Conservation (phyloP, 2,329 filamentous ascomycete species). For the Teratosphaeria zuluensis region DNA sequence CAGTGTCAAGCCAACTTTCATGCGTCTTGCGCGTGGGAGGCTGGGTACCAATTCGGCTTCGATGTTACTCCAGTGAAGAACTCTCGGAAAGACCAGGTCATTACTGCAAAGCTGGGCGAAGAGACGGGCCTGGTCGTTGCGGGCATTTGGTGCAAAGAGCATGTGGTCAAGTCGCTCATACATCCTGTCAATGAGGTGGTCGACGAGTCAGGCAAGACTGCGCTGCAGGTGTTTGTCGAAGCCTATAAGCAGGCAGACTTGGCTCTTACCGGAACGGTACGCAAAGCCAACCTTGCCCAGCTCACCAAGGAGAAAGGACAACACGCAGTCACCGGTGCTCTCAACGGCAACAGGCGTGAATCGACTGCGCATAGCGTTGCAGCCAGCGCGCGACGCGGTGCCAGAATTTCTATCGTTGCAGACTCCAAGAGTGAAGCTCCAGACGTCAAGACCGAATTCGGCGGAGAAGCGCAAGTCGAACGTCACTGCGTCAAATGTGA, state of each 20-base stretch:
- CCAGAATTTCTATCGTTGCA: slow-evolving; percentile 22
- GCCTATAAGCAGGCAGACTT: slow-evolving; percentile 94
- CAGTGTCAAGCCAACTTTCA: slow-evolving; percentile 66
- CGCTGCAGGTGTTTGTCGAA: slow-evolving; percentile 75
- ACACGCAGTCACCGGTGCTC: slow-evolving; percentile 18
- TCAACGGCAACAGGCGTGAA: slow-evolving; percentile 30
- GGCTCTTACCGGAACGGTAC: slow-evolving; percentile 78
- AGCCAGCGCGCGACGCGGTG: slow-evolving; percentile 23
- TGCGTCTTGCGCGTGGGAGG: slow-evolving; percentile 79
- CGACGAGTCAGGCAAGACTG: slow-evolving; percentile 62
- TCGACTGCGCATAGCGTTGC: slow-evolving; percentile 25
- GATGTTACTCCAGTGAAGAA: slow-evolving; percentile 85
- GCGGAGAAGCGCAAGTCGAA: slow-evolving; percentile 22
- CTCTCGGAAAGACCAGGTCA: slow-evolving; percentile 71
- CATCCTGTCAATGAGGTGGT: slow-evolving; percentile 72
- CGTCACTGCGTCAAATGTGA: slow-evolving; percentile 36
- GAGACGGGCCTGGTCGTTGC: slow-evolving; percentile 80
- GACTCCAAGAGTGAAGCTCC: slow-evolving; percentile 19
- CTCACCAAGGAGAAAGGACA: slow-evolving; percentile 44
- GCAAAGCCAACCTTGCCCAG: slow-evolving; percentile 75
- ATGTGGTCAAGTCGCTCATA: slow-evolving; percentile 58
- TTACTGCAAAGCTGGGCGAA: slow-evolving; percentile 67
- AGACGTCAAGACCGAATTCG: slow-evolving; percentile 13
- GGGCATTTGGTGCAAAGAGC: slow-evolving; percentile 84
- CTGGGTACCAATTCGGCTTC: slow-evolving; percentile 76